Evolutionary conservation across 345 rosid species (phyloP), one percentile per base, ranked within the genome.

Genomic region (Populus alba): DNA sequence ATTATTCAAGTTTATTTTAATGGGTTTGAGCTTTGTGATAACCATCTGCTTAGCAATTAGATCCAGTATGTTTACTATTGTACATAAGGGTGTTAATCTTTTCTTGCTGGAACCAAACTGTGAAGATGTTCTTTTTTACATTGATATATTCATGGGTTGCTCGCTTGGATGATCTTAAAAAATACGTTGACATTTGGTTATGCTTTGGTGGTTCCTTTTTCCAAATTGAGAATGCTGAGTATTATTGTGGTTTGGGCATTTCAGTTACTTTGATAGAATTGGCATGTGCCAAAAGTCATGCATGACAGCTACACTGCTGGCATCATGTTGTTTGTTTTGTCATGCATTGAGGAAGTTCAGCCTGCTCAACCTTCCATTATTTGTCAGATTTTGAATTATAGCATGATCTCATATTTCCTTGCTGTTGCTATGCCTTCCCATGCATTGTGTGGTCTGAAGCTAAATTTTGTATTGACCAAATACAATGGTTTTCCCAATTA

Each of bases 401-500:
- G 59, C 62, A 18, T 83, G 69, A 31, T 45, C 70, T 55, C 4
- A 23, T 70, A 55, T 35, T 78, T 47, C 68, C 66, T 75, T 51
- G 51, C 22, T 29, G n/a, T 31, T 33, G 41, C 35, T 15, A 18
- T 22, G 37, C 3, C 71, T 63, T 35, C 41, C 37, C 33, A 43
- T 68, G 45, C 59, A 69, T 73, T 7, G 37, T 66, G 16, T 66
- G 70, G 73, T 41, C 37, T 12, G 38, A 73, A 76, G 17, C 25
- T n/a, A 23, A 18, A 49, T 57, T 65, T 57, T 78, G 37, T 10
- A 37, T 18, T 66, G 45, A 18, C 27, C 1, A 16, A 39, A 6
- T 65, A 13, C 69, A 57, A 66, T 59, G 61, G 17, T 75, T 78
- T 70, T 38, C 74, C 25, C 37, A 37, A 12, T 66, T 68, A 22